phyloP scores from a whole-genome alignment of 495 filamentous ascomycete species.

The Penicillium parvum region DNA sequence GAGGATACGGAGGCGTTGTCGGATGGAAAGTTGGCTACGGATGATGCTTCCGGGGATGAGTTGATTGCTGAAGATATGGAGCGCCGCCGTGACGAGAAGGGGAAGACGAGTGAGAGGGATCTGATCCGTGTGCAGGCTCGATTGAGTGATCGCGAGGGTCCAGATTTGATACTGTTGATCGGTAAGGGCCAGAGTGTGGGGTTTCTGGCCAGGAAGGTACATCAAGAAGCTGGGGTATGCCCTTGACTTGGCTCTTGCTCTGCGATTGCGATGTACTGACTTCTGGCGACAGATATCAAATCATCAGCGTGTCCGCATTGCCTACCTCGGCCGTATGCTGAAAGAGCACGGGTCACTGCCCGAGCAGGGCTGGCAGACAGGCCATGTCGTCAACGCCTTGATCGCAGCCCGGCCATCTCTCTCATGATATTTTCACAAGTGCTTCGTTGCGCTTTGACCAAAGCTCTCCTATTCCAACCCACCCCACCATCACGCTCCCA shows the following conservation, averaged over 20 bases:
- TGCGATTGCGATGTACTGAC: constrained; percentile 3
- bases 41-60: constrained; percentile 46
- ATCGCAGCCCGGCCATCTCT: constrained; percentile 46
- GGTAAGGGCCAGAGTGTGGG: constrained; percentile 59
- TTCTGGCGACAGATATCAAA: constrained; percentile 35
- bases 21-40: constrained; percentile 40
- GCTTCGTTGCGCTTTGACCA: neutral
- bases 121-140: constrained; percentile 57
- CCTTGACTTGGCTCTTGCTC: neutral
- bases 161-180: constrained; percentile 59
- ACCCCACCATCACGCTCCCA: too few relatives aligned
- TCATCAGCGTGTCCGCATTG: constrained; percentile 59
- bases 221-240: constrained; percentile 62
- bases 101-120: constrained; percentile 50
- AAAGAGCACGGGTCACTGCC: constrained; percentile 59
- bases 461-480: too few relatives aligned
- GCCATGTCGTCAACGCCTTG: constrained; percentile 74
- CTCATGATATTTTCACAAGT: neutral
- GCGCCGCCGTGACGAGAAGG: constrained; percentile 61
- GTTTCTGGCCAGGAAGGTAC: constrained; percentile 56
- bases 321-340: constrained; percentile 75
- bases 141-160: constrained; percentile 63
- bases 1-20: constrained; percentile 44
- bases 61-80: constrained; percentile 48
- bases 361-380: constrained; percentile 71